Percentiles rank a stretch among this genome's conserved stretches.
These are phyloP conservation scores for Fusarium metavorans DNA, from an alignment of 2,329 filamentous ascomycete genomes.

Conservation along the genomic window DNA sequence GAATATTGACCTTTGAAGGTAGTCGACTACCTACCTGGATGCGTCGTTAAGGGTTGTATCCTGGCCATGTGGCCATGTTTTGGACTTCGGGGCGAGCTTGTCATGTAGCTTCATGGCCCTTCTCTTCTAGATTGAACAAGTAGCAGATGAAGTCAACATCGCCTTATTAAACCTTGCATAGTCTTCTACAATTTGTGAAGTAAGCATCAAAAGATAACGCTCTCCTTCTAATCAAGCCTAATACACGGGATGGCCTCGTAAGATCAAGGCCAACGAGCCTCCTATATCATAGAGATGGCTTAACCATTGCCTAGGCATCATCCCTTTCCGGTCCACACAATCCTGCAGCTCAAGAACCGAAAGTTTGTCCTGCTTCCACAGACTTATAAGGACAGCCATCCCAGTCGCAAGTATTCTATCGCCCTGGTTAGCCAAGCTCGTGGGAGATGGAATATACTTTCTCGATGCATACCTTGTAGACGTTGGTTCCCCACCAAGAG, in stretches of 20 bases:
- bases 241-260: background rate
- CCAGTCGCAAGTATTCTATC: conserved; percentile 42
- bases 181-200: background rate
- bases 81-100: background rate
- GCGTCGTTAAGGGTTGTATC: accelerated
- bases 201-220: background rate
- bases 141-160: background rate
- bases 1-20: conserved; percentile 2
- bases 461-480: conserved; percentile 18
- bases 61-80: background rate
- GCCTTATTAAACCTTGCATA: background rate
- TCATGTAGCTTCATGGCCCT: background rate
- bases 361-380: background rate
- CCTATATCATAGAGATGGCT: too few species aligned
- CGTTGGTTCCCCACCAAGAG: conserved; percentile 48
- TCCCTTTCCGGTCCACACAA: too few species aligned
- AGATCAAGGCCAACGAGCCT: background rate
- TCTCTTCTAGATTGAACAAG: background rate
- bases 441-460: background rate
- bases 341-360: background rate
- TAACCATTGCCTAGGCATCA: background rate
- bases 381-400: conserved; percentile 36
- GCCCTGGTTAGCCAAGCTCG: background rate
- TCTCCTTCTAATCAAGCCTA: background rate
- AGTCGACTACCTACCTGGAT: background rate